Evolutionary conservation across 2,329 filamentous ascomycete genomes (phyloP).

Genomic region (Cordyceps javanica): DNA sequence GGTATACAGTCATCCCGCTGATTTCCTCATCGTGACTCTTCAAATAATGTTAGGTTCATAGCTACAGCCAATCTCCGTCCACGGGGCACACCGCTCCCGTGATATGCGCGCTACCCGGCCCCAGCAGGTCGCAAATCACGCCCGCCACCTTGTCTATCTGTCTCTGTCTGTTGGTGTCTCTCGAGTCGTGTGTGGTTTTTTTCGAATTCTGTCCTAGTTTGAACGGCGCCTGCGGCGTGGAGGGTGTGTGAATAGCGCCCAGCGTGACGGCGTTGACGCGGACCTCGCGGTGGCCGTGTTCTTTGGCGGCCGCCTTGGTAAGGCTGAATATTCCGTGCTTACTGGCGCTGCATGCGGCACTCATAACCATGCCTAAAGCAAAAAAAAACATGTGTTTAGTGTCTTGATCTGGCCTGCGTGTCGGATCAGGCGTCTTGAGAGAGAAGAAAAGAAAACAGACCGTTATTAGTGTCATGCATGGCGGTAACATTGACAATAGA

Average conservation of each 20-base stretch:
- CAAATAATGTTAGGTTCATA: neutral
- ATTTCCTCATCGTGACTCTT: neutral
- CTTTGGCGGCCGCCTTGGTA: constrained; percentile 31
- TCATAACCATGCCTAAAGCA: constrained; percentile 26
- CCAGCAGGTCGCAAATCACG: constrained; percentile 30
- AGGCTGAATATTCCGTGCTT: constrained; percentile 33
- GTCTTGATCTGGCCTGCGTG: no score
- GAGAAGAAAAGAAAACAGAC: no score
- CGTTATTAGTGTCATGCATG: constrained; percentile 36
- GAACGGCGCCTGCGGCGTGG: constrained; percentile 40
- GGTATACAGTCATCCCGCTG: neutral
- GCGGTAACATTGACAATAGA: constrained; percentile 55
- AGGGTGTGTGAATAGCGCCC: constrained; percentile 43
- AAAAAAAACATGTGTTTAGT: no score
- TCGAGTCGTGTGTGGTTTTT: constrained; percentile 36
- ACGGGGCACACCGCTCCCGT: constrained; percentile 37
- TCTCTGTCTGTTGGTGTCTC: constrained; percentile 37
- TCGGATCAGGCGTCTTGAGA: no score
- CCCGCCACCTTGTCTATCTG: constrained; percentile 32
- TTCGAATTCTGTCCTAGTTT: constrained; percentile 26
- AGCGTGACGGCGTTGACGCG: constrained; percentile 42
- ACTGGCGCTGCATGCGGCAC: constrained; percentile 33
- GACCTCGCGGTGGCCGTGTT: constrained; percentile 37
- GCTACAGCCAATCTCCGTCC: constrained; percentile 36
- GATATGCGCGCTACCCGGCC: constrained; percentile 29